Evolutionary conservation across 2,329 filamentous ascomycete genomes (phyloP).

Genomic region (Monilinia aucupariae): DNA sequence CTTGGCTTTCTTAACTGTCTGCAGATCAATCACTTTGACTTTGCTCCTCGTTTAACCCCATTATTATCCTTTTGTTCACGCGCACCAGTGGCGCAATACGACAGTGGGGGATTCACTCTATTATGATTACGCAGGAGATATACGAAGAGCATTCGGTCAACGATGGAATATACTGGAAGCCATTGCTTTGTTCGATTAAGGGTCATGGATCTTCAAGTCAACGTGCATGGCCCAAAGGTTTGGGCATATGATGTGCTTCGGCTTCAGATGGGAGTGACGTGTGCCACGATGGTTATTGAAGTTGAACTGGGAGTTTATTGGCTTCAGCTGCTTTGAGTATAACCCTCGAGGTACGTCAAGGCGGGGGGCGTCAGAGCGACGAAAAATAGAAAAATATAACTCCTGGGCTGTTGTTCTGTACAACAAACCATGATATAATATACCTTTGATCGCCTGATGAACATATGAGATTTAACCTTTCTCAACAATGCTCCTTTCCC

Average conservation of each 20-base stretch:
- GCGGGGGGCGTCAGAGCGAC: background rate
- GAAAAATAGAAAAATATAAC: background rate
- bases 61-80: too few species aligned
- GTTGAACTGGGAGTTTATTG: background rate
- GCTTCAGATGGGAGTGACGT: background rate
- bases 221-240: background rate
- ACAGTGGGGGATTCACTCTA: too few species aligned
- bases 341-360: background rate
- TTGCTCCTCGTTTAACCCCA: too few species aligned
- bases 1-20: too few species aligned
- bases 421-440: constrained; percentile 11
- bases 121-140: too few species aligned
- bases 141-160: too few species aligned
- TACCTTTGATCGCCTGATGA: constrained; percentile 1
- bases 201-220: background rate
- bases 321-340: background rate
- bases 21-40: too few species aligned
- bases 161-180: background rate
- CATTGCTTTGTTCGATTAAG: background rate
- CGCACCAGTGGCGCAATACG: too few species aligned
- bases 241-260: background rate
- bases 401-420: background rate
- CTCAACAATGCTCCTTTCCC: constrained; percentile 4
- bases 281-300: background rate
- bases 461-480: background rate